These are phyloP conservation scores for Fusarium drepaniforme DNA, from an alignment of 2,329 filamentous ascomycete genomes.

Conservation along the genomic window DNA sequence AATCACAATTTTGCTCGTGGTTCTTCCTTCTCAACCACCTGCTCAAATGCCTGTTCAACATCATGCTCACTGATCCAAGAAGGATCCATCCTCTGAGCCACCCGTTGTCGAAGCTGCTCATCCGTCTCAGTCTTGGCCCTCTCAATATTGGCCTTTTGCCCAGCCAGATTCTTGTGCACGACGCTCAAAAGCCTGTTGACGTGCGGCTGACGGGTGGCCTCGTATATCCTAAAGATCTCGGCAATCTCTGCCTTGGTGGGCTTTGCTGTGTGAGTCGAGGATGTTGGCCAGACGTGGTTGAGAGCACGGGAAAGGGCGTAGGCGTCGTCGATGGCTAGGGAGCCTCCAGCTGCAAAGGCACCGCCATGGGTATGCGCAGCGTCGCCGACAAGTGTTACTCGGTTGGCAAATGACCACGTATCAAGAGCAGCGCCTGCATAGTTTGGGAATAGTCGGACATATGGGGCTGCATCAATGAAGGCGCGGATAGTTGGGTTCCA, in stretches of 20 bases:
- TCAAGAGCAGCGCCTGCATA: constrained; percentile 53
- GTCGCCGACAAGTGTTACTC: constrained; percentile 54
- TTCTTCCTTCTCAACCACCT: constrained; percentile 43
- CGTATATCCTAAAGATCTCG: constrained; percentile 53
- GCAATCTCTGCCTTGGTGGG: constrained; percentile 37
- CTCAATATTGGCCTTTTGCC: constrained; percentile 28
- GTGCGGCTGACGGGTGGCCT: constrained; percentile 57
- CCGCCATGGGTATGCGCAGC: constrained; percentile 57
- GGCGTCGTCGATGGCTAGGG: constrained; percentile 55
- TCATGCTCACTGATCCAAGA: constrained; percentile 62
- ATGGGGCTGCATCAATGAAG: constrained; percentile 55
- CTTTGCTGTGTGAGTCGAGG: constrained; percentile 2
- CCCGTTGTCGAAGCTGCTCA: constrained; percentile 49
- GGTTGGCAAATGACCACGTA: constrained; percentile 55
- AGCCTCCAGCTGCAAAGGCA: constrained; percentile 55
- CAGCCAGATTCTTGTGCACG: constrained; percentile 26
- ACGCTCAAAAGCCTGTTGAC: constrained; percentile 46
- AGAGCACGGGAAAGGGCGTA: constrained; percentile 57
- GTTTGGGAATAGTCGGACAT: constrained; percentile 57
- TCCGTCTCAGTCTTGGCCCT: constrained; percentile 48
- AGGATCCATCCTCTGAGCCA: constrained; percentile 52
- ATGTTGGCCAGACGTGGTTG: constrained; percentile 48
- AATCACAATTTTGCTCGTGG: background rate
- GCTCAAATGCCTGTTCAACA: constrained; percentile 52
- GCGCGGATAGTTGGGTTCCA: constrained; percentile 57